A percentile compares a stretch with the other conserved stretches of the same genome.
Conservation (phyloP, 2,329 filamentous ascomycete species). For the Pyrenophora graminea region DNA sequence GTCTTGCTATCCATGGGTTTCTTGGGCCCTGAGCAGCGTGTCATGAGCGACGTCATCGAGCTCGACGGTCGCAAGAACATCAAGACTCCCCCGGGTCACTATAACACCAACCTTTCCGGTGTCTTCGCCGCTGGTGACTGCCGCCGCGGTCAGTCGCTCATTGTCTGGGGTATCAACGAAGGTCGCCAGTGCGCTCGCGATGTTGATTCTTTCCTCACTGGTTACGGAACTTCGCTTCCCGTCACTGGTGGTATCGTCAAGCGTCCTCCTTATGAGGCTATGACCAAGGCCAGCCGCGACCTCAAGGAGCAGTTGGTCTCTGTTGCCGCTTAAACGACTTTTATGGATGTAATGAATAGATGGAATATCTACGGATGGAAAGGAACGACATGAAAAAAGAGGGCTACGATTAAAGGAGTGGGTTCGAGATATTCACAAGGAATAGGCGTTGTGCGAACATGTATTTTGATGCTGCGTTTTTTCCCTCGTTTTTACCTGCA, state of each 20-base stretch:
- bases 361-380: too few relatives aligned
- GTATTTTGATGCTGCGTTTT: constrained; percentile 16
- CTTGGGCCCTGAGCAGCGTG: constrained; percentile 86
- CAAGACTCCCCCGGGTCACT: constrained; percentile 87
- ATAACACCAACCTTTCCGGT: constrained; percentile 83
- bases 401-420: constrained; percentile 1
- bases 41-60: constrained; percentile 85
- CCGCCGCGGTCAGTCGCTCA: constrained; percentile 89
- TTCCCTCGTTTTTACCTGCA: constrained; percentile 38
- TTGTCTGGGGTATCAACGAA: constrained; percentile 99
- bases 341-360: constrained; percentile 8
- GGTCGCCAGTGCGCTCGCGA: constrained; percentile 91
- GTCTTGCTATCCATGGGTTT: constrained; percentile 97
- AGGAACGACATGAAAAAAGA: constrained; percentile 4
- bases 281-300: constrained; percentile 50
- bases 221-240: constrained; percentile 74
- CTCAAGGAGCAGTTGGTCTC: constrained; percentile 47
- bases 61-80: constrained; percentile 93
- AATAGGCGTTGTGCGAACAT: constrained; percentile 13
- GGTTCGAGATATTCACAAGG: constrained; percentile 14
- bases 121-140: constrained; percentile 96
- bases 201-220: constrained; percentile 84
- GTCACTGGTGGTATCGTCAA: constrained; percentile 93
- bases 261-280: constrained; percentile 73
- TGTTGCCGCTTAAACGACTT: constrained; percentile 36